Percentiles rank a stretch among this genome's conserved stretches.
Evolutionary conservation across 2,329 filamentous ascomycete species (phyloP).

Genomic region (Fusarium continuum): DNA sequence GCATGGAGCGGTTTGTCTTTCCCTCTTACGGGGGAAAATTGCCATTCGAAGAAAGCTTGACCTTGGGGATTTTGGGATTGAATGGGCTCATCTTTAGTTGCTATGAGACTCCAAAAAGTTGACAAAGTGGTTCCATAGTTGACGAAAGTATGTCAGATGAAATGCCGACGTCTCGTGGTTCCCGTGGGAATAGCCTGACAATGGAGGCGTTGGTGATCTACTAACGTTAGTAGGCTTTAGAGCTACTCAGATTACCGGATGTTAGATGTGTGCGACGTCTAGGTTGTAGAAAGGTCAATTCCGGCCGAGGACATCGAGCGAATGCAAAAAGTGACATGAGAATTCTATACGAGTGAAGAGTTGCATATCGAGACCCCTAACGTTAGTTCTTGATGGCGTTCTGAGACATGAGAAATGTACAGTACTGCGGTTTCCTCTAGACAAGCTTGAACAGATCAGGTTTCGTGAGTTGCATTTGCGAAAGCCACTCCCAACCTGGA

Average conservation of each 20-base stretch:
- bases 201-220: neutral
- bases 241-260: neutral
- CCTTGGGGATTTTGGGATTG: neutral
- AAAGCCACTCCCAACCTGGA: conserved; percentile 15
- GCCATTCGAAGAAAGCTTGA: conserved; percentile 18
- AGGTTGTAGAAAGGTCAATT: neutral
- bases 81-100: conserved; percentile 16
- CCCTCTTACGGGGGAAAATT: conserved; percentile 22
- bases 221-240: neutral
- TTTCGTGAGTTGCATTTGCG: conserved; percentile 8
- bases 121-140: conserved; percentile 1
- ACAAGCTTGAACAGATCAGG: neutral
- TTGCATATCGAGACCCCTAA: conserved; percentile 11
- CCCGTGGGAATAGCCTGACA: neutral
- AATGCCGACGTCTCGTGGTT: neutral
- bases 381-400: conserved; percentile 24
- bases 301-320: neutral
- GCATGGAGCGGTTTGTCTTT: conserved; percentile 15
- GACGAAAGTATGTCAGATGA: neutral
- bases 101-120: conserved; percentile 2
- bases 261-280: neutral
- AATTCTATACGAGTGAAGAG: neutral
- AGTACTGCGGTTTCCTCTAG: conserved; percentile 3
- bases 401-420: conserved; percentile 29
- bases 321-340: conserved; percentile 11